Percentiles rank a stretch among this genome's conserved stretches.
Evolutionary conservation across 352 stramenopile species (phyloP).

Genomic region (Globisporangium abappressorium): DNA sequence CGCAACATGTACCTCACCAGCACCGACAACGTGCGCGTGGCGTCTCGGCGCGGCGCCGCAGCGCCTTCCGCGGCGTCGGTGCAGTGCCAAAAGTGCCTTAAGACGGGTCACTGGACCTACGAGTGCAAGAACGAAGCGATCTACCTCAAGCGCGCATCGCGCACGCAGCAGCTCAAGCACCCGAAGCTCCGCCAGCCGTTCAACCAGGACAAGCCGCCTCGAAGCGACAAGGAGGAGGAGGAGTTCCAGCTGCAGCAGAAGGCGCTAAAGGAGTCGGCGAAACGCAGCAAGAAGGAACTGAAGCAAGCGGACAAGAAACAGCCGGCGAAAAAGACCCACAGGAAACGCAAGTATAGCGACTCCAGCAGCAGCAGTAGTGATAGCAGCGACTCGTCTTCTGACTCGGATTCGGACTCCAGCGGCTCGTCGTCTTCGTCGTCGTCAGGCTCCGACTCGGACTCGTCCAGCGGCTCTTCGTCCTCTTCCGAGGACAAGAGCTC

Average conservation of each 20-base stretch:
- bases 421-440: constrained; percentile 13
- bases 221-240: constrained; percentile 37
- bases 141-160: constrained; percentile 75
- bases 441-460: constrained; percentile 21
- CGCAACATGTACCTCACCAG: constrained; percentile 85
- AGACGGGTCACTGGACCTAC: constrained; percentile 80
- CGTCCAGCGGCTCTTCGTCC: constrained; percentile 22
- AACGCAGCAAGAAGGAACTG: constrained; percentile 18
- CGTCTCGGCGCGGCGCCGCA: constrained; percentile 35
- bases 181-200: constrained; percentile 79
- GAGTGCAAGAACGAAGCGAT: constrained; percentile 86
- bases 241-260: constrained; percentile 18
- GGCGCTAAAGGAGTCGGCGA: constrained; percentile 8
- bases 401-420: constrained; percentile 29
- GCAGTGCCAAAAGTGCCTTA: constrained; percentile 85
- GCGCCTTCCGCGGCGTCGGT: constrained; percentile 23
- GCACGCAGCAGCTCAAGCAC: constrained; percentile 77
- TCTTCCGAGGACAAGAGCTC: constrained; percentile 22
- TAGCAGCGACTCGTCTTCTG: constrained; percentile 20
- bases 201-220: constrained; percentile 71
- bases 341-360: constrained; percentile 21
- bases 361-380: constrained; percentile 35
- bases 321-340: constrained; percentile 21
- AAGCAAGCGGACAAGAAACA: constrained; percentile 15
- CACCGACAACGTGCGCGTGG: constrained; percentile 64